These are phyloP conservation scores for Fusarium ambrosium DNA, from an alignment of 2,329 filamentous ascomycete genomes.

Conservation along the genomic window DNA sequence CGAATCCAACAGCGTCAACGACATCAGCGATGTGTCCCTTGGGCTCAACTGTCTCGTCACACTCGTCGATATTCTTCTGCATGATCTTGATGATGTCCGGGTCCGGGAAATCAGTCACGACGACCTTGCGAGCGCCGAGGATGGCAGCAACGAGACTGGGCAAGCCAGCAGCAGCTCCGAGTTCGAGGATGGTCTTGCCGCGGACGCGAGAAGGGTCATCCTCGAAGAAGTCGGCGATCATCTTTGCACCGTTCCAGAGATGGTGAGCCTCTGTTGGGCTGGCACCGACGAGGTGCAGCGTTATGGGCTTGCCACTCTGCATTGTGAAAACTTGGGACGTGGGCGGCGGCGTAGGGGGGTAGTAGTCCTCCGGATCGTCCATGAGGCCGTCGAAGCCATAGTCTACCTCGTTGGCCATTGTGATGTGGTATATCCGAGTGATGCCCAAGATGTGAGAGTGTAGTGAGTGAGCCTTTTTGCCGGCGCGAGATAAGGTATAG, in stretches of 20 bases:
- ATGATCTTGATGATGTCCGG: constrained; percentile 85
- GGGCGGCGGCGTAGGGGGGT: constrained; percentile 80
- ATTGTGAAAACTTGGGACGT: constrained; percentile 81
- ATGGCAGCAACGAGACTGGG: constrained; percentile 83
- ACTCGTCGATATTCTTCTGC: constrained; percentile 77
- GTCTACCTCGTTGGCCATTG: constrained; percentile 54
- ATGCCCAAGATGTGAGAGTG: constrained; percentile 12
- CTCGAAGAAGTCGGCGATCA: constrained; percentile 84
- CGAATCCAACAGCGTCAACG: constrained; percentile 77
- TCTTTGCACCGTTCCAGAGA: constrained; percentile 90
- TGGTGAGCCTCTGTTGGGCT: constrained; percentile 92
- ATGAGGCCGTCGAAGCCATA: constrained; percentile 71
- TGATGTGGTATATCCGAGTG: constrained; percentile 11
- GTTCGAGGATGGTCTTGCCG: constrained; percentile 82
- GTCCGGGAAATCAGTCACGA: constrained; percentile 93
- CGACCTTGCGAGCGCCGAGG: constrained; percentile 76
- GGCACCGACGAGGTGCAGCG: constrained; percentile 85
- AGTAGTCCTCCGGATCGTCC: constrained; percentile 84
- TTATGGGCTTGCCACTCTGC: constrained; percentile 73
- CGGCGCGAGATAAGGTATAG: neutral
- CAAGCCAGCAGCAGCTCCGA: constrained; percentile 89
- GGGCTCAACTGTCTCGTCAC: constrained; percentile 55
- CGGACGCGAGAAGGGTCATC: constrained; percentile 73
- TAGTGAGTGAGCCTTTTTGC: neutral
- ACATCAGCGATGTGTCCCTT: constrained; percentile 49